Percentiles rank a stretch among this genome's conserved stretches.
phyloP scores from a whole-genome alignment of 2,329 filamentous ascomycete genomes.

The Byssothecium circinans region DNA sequence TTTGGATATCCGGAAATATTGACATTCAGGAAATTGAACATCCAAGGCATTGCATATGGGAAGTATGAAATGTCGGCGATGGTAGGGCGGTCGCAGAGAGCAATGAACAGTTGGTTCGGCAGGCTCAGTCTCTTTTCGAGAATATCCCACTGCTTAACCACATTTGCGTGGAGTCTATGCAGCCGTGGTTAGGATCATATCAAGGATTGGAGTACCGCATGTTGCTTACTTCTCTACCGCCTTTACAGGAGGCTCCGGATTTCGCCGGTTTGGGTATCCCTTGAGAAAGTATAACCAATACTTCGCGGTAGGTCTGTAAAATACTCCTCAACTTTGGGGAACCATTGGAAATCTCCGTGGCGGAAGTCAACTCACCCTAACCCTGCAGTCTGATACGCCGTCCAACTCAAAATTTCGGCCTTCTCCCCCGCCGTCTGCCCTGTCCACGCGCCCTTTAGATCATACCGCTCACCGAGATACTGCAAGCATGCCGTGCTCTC shows the following conservation, averaged over 20 bases:
- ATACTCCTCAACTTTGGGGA: neutral
- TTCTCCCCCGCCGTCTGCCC: conserved; percentile 34
- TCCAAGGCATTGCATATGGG: conserved; percentile 44
- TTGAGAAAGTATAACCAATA: conserved; percentile 40
- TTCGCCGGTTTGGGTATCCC: conserved; percentile 30
- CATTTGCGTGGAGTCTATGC: conserved; percentile 14
- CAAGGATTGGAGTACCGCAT: neutral
- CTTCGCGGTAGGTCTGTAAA: conserved; percentile 29
- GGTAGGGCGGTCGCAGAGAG: conserved; percentile 40
- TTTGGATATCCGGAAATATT: conserved; percentile 36
- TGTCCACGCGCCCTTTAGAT: conserved; percentile 38
- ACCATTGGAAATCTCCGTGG: conserved; percentile 1
- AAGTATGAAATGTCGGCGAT: conserved; percentile 43
- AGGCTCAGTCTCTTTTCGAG: conserved; percentile 15
- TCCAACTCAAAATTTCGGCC: conserved; percentile 36
- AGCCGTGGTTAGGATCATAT: neutral
- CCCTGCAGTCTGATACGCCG: conserved; percentile 42
- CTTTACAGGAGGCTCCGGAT: conserved; percentile 22
- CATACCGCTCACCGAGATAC: conserved; percentile 41
- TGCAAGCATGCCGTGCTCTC: conserved; percentile 45
- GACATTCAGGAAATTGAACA: conserved; percentile 40
- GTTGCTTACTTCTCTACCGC: conserved; percentile 20
- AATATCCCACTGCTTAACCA: conserved; percentile 16
- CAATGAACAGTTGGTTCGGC: conserved; percentile 37
- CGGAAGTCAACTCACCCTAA: conserved; percentile 33